Evolutionary conservation across 2,329 filamentous ascomycete species (phyloP), one percentile per base, ranked within the genome.

Genomic region (Chaetomiaceae sp.): DNA sequence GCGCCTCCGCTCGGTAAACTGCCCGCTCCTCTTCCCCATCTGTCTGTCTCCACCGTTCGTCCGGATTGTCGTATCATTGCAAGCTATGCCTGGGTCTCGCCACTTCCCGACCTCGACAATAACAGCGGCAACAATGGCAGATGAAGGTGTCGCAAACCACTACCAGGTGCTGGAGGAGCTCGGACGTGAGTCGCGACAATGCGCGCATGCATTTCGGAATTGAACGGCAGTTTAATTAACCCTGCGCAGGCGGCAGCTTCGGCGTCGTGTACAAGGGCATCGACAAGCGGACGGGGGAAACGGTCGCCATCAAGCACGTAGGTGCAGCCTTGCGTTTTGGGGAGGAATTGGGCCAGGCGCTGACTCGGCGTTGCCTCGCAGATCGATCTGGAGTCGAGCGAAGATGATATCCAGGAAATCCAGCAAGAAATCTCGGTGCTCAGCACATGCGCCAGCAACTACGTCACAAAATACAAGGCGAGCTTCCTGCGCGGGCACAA

Each of bases 351-450:
- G 9, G 21, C 51, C 30, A 48, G 7, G 46, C 42, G 20, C 30
- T 55, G 32, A 45, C n/a, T 38, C n/a, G 18, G 18, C 45, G 5
- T 32, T 20, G 18, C 18, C 18, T 30, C 36, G n/a, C 69, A 97
- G 90, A 97, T 99, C 70, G 94, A 99, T 70, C 89, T 99, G 66
- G 94, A 99, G 73, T 95, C 92, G 54, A 97, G 90, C 75, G 92
- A 95, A 71, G 94, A 99, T 73, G 94, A 99, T 68, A 96, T 99
- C 55, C 87, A 91, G 70, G 94, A 99, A 68, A 97, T 99, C 54
- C 92, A 99, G 65, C 90, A 95, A 67, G 94, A 99, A 69, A 97
- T 99, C 62, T 87, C 90, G 2, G 87, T 99, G 30, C 78, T 99
- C 56, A 94, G 91, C 71, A 96, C 94, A 48, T 99, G 94, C 75